phyloP scores from a whole-genome alignment of 1,284 basidiomycete genomes.

The Crucibulum parvulum region DNA sequence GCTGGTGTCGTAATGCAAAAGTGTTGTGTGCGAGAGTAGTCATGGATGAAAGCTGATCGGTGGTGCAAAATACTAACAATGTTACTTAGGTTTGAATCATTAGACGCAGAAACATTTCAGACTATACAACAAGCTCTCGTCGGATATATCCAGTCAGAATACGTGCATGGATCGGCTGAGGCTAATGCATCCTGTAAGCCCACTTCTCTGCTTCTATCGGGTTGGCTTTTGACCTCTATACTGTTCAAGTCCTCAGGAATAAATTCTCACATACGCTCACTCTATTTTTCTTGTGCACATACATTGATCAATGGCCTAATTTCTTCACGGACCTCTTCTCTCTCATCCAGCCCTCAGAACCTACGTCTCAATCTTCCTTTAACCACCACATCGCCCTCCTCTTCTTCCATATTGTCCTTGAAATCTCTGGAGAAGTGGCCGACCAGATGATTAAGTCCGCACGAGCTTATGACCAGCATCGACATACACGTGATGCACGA shows the following conservation, averaged over 20 bases:
- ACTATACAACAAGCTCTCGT: constrained; percentile 74
- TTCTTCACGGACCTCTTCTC: constrained; percentile 85
- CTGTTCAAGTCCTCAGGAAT: constrained; percentile 83
- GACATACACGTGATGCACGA: constrained; percentile 82
- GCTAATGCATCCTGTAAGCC: constrained; percentile 74
- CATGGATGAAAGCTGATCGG: constrained; percentile 8
- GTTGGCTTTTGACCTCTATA: not conserved
- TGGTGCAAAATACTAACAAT: not conserved
- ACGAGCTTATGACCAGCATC: constrained; percentile 68
- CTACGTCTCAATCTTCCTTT: constrained; percentile 61
- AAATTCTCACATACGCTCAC: constrained; percentile 98
- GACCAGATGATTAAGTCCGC: constrained; percentile 91
- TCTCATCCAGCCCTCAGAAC: constrained; percentile 69
- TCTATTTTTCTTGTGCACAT: constrained; percentile 92
- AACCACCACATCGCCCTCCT: constrained; percentile 86
- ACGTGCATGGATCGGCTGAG: constrained; percentile 79
- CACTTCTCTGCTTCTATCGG: not conserved
- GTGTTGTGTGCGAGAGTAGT: constrained; percentile 3
- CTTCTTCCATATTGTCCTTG: constrained; percentile 87
- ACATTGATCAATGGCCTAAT: constrained; percentile 82
- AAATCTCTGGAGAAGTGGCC: constrained; percentile 92
- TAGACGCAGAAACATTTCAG: constrained; percentile 74
- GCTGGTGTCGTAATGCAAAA: not conserved
- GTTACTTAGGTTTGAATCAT: constrained; percentile 64
- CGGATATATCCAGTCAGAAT: constrained; percentile 82